Conservation (phyloP, 2,329 filamentous ascomycete genomes). For the Geosmithia morbida region DNA sequence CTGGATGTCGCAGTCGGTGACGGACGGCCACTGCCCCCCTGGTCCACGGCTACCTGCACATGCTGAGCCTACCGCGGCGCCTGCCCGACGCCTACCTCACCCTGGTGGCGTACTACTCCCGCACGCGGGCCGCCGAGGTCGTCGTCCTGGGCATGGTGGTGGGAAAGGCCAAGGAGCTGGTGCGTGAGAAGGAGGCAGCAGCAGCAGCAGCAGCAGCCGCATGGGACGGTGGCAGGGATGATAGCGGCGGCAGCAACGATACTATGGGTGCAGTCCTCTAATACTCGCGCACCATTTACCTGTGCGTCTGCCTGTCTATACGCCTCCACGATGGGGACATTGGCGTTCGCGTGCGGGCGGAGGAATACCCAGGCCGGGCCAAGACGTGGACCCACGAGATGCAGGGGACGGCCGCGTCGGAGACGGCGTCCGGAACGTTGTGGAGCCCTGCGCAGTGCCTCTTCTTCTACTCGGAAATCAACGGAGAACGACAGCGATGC, state of each 20-base stretch:
- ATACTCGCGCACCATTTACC: neutral
- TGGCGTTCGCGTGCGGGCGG: conserved; percentile 1
- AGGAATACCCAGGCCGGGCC: neutral
- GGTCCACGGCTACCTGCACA: neutral
- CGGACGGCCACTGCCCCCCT: neutral
- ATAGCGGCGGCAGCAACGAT: neutral
- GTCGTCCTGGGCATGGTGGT: neutral
- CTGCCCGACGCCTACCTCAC: neutral
- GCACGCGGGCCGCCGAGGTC: neutral
- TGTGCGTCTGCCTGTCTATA: conserved; percentile 2
- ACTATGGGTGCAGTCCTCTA: neutral
- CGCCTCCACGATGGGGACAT: conserved; percentile 5
- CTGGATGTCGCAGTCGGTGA: neutral
- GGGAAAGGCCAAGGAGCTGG: neutral
- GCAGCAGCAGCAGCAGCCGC: too few species aligned
- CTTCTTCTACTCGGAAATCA: too few species aligned
- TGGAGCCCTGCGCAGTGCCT: neutral
- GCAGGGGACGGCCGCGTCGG: neutral
- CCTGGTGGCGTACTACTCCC: neutral
- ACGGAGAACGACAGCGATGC: neutral
- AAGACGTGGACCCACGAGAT: neutral
- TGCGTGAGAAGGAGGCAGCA: neutral
- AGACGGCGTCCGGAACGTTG: neutral
- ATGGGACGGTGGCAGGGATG: neutral
- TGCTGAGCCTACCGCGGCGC: neutral